Conservation (phyloP, 2,329 filamentous ascomycete species). For the Aspergillus carbonarius region DNA sequence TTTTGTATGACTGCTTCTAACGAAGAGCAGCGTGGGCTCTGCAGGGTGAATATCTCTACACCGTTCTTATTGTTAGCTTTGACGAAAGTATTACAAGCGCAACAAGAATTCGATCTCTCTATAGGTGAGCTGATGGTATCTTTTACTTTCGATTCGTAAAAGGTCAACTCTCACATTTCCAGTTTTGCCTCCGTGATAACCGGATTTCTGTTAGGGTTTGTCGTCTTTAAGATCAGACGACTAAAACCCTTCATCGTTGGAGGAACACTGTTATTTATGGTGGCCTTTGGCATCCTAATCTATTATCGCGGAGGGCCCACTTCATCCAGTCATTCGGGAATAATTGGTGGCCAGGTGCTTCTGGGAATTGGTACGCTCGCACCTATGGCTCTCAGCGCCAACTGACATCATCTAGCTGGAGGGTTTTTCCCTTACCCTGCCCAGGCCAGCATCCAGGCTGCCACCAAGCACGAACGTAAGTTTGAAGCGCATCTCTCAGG, state of each 20-base stretch:
- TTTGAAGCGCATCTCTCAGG: background rate
- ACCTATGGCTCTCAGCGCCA: too few species aligned
- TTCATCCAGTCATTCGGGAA: constrained; percentile 50
- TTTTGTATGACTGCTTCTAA: constrained; percentile 12
- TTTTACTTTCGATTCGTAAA: background rate
- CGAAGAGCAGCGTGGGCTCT: constrained; percentile 53
- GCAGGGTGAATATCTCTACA: constrained; percentile 65
- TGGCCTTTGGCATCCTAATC: constrained; percentile 66
- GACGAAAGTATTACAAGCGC: constrained; percentile 58
- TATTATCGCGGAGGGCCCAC: constrained; percentile 57
- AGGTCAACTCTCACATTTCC: background rate
- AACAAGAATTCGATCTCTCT: constrained; percentile 61
- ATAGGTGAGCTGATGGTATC: constrained; percentile 38
- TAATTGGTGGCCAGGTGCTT: constrained; percentile 63
- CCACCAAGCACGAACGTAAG: constrained; percentile 50
- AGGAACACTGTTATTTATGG: constrained; percentile 61
- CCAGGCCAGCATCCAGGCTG: constrained; percentile 53
- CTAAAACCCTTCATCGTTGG: constrained; percentile 64
- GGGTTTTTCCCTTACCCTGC: constrained; percentile 60
- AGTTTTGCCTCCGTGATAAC: constrained; percentile 57
- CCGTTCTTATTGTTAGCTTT: constrained; percentile 61
- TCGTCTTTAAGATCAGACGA: constrained; percentile 58
- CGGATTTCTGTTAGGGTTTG: constrained; percentile 56
- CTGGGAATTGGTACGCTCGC: constrained; percentile 53
- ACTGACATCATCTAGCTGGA: constrained; percentile 44